Conservation (phyloP, 495 filamentous ascomycete genomes). For the Penicillium ucsense region DNA sequence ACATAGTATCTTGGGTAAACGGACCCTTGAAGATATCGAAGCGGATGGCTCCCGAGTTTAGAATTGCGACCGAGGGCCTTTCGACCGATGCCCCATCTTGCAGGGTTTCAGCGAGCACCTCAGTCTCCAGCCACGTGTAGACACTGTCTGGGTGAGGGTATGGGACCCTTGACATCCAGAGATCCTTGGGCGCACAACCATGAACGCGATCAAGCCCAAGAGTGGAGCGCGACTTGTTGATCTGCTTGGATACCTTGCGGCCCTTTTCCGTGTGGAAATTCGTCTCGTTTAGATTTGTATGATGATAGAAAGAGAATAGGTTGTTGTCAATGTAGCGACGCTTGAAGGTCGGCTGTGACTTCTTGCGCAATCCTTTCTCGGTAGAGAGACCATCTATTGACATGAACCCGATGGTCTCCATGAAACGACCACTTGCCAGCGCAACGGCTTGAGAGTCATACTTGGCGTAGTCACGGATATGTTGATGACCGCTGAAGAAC, state of each 20-base stretch:
- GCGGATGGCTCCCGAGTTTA: constrained; percentile 83
- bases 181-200: constrained; percentile 74
- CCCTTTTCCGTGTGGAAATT: constrained; percentile 77
- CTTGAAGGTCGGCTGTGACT: constrained; percentile 47
- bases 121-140: constrained; percentile 67
- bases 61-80: constrained; percentile 56
- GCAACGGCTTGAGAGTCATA: constrained; percentile 77
- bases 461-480: constrained; percentile 74
- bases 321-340: constrained; percentile 95
- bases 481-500: constrained; percentile 88
- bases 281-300: constrained; percentile 56
- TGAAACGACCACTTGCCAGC: constrained; percentile 85
- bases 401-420: constrained; percentile 96
- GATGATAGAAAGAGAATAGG: constrained; percentile 71
- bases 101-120: constrained; percentile 59
- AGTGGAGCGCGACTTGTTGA: constrained; percentile 55
- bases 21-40: constrained; percentile 92
- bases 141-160: constrained; percentile 65
- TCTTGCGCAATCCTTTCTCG: constrained; percentile 23
- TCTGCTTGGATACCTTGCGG: constrained; percentile 59
- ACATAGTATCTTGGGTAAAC: constrained; percentile 80
- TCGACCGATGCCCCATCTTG: constrained; percentile 37
- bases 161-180: constrained; percentile 67
- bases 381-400: constrained; percentile 64
- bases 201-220: constrained; percentile 63